Conservation (phyloP, 805 yeast species). For the Yarrowia phangngaensis region DNA sequence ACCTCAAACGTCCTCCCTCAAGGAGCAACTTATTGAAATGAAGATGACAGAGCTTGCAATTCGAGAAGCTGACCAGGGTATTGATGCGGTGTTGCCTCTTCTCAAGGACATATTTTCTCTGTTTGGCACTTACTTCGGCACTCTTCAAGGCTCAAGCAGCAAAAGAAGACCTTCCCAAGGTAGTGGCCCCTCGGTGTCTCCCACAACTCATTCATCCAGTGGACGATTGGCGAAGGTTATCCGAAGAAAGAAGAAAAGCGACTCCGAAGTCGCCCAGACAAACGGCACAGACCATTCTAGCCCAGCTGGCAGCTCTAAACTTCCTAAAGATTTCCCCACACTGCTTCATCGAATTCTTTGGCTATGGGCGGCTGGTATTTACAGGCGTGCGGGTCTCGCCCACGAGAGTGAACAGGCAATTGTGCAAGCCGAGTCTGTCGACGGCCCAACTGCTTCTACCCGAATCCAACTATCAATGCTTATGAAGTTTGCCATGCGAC, state of each 20-base stretch:
- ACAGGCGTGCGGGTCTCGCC: constrained; percentile 50
- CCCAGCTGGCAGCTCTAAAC: not conserved
- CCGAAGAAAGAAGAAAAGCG: constrained; percentile 25
- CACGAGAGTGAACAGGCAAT: constrained; percentile 69
- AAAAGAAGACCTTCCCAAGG: constrained; percentile 16
- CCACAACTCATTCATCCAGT: constrained; percentile 9
- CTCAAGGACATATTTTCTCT: constrained; percentile 64
- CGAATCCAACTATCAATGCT: constrained; percentile 50
- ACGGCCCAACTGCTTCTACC: constrained; percentile 48
- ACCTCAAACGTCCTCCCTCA: constrained; percentile 29
- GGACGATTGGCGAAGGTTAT: constrained; percentile 18
- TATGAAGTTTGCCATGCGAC: constrained; percentile 42
- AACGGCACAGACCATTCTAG: too few relatives aligned
- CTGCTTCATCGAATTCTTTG: constrained; percentile 46
- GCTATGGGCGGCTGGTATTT: constrained; percentile 69
- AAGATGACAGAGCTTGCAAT: constrained; percentile 71
- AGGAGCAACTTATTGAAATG: constrained; percentile 55
- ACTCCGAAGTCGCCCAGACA: too few relatives aligned
- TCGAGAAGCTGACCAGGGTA: constrained; percentile 59
- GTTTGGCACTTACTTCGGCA: constrained; percentile 48
- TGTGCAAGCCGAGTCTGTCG: constrained; percentile 59
- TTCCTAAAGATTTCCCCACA: constrained; percentile 9
- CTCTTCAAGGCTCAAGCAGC: constrained; percentile 5
- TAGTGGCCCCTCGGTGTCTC: constrained; percentile 2
- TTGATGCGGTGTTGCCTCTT: constrained; percentile 55